phyloP scores from a whole-genome alignment of 2,329 filamentous ascomycete species.

The Tolypocladium pustulatum region DNA sequence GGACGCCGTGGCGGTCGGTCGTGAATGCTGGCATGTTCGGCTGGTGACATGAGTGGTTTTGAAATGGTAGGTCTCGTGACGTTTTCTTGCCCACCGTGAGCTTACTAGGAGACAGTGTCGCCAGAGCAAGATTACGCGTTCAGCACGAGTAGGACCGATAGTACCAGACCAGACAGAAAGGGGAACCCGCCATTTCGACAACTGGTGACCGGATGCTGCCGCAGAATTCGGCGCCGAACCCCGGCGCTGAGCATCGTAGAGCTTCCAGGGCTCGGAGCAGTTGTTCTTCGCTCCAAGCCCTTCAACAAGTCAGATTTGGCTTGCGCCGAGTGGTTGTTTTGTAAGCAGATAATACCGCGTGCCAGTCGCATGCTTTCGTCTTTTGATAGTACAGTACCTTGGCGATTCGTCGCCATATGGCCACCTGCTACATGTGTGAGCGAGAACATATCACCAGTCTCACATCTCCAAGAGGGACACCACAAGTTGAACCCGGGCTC shows the following conservation, averaged over 20 bases:
- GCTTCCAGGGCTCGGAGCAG: no score
- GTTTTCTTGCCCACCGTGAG: neutral
- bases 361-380: no score
- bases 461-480: neutral
- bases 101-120: neutral
- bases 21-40: neutral
- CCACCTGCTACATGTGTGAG: no score
- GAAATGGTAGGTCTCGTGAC: neutral
- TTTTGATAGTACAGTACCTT: no score
- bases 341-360: no score
- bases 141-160: neutral
- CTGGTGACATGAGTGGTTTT: neutral
- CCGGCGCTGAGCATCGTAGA: neutral
- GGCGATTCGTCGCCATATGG: neutral
- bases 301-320: no score
- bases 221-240: neutral
- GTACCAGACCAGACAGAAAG: neutral
- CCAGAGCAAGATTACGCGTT: neutral
- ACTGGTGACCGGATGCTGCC: neutral
- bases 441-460: neutral
- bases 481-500: neutral
- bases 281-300: no score
- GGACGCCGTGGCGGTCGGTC: neutral
- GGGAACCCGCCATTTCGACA: neutral
- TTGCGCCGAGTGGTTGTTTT: no score